Base-by-base conservation (phyloP, 306 rosid species). In the Canavalia gladiata region DNA sequence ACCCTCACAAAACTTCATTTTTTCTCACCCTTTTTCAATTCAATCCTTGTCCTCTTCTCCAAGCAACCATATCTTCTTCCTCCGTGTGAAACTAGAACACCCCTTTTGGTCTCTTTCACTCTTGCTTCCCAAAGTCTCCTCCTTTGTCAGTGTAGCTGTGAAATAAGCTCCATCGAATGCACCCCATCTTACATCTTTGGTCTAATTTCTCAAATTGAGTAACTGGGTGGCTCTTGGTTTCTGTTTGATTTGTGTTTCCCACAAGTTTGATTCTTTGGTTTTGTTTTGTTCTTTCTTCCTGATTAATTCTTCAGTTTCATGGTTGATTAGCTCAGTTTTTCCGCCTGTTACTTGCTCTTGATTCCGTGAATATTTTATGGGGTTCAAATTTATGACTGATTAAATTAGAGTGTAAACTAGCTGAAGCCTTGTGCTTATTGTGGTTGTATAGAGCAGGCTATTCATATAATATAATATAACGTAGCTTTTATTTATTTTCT, bases 31-130 rank as follows among this genome's bases (percentile, higher is more conserved):
- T 43, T 68, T 70, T 72, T 11, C 41, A 47, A 49, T 72, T 50
- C 13, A 37, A 80, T 42, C 79, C 65, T 50, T 60, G 45, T 63
- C 84, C 47, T 74, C 74, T 73, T 66, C 64, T 37, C 68, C 56
- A 63, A 31, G 50, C 49, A 63, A 81, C 54, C 67, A 64, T 62
- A 8, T 57, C 45, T n/a, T 52, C 45, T 50, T 46, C 33, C 37
- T 34, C 39, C 11, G 9, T 6, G 5, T 58, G 1, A 55, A 72
- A 63, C 45, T n/a, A 42, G 28, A 49, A 18, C 52, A 56, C 37
- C 68, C 75, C 82, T 33, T 54, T 78, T 39, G 42, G n/a, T 49
- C 46, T 39, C 45, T 72, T 63, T 59, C 25, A 0, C 9, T 69
- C 39, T 39, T 12, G 33, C 5, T 13, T 52, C 58, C 49, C 68